phyloP scores from a whole-genome alignment of 371 early-diverging fungal species.

The Dinochytrium kinnereticum region DNA sequence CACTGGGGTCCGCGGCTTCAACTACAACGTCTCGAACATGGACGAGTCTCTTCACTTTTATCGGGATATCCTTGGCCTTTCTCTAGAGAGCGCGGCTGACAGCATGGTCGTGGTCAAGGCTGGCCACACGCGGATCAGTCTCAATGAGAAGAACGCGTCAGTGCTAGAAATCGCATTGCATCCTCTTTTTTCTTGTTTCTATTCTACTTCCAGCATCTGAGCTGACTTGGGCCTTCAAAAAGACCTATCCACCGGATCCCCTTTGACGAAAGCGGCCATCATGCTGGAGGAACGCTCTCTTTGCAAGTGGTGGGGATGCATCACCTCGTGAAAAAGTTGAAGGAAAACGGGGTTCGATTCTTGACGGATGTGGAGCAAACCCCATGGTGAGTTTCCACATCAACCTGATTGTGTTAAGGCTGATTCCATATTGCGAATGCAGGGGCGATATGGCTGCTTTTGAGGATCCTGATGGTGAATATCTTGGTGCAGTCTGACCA shows the following conservation, averaged over 20 bases:
- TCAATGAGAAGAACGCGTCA: background rate
- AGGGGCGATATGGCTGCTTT: constrained; percentile 9
- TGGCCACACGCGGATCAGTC: background rate
- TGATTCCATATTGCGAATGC: background rate
- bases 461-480: constrained; percentile 10
- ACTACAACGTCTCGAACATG: constrained; percentile 12
- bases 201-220: too few relatives aligned
- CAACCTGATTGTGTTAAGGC: background rate
- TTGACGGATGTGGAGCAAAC: background rate
- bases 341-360: background rate
- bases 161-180: background rate
- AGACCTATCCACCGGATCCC: constrained; percentile 1
- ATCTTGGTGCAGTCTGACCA: background rate
- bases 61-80: constrained; percentile 8
- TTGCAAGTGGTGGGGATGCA: constrained; percentile 14
- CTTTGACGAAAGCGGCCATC: background rate
- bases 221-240: too few relatives aligned
- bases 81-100: background rate
- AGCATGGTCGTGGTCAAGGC: background rate
- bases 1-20: background rate
- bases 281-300: background rate
- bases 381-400: background rate
- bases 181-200: background rate
- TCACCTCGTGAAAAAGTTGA: background rate
- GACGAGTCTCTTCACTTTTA: background rate